Percentiles rank a stretch among this genome's conserved stretches.
Conservation (phyloP, 805 yeast genomes). For the Sugiyamaella floridensis region DNA sequence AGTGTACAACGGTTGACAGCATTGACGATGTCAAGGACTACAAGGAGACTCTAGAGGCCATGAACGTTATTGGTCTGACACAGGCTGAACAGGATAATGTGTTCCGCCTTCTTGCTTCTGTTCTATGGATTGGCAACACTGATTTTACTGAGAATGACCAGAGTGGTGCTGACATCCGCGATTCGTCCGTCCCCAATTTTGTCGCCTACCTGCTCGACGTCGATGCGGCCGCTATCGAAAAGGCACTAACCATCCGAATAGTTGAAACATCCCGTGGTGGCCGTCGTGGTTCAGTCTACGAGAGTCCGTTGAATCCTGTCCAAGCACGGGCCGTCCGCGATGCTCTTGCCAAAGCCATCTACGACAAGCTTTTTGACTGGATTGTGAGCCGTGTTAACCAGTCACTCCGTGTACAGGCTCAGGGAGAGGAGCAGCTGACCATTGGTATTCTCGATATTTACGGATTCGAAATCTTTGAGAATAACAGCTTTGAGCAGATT, state of each 20-base stretch:
- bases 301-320: conserved; percentile 82
- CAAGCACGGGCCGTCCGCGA: conserved; percentile 92
- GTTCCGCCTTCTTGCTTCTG: conserved; percentile 74
- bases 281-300: conserved; percentile 87
- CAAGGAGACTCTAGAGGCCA: conserved; percentile 73
- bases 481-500: conserved; percentile 89
- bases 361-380: conserved; percentile 92
- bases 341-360: conserved; percentile 90
- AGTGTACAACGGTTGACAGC: conserved; percentile 79
- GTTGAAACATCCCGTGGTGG: conserved; percentile 88
- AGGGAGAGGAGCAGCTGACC: conserved; percentile 45
- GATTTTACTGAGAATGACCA: conserved; percentile 78
- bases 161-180: conserved; percentile 78
- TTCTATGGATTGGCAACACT: conserved; percentile 92
- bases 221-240: conserved; percentile 55
- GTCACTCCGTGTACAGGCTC: conserved; percentile 52
- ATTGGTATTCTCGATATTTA: conserved; percentile 93
- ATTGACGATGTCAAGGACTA: conserved; percentile 79
- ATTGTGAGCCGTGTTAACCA: conserved; percentile 84
- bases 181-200: conserved; percentile 85
- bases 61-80: conserved; percentile 77
- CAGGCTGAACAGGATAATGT: conserved; percentile 85
- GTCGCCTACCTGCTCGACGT: conserved; percentile 89
- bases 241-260: conserved; percentile 68
- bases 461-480: conserved; percentile 94